Evolutionary conservation across 2,329 filamentous ascomycete species (phyloP).

Genomic region (Madurella fahalii): DNA sequence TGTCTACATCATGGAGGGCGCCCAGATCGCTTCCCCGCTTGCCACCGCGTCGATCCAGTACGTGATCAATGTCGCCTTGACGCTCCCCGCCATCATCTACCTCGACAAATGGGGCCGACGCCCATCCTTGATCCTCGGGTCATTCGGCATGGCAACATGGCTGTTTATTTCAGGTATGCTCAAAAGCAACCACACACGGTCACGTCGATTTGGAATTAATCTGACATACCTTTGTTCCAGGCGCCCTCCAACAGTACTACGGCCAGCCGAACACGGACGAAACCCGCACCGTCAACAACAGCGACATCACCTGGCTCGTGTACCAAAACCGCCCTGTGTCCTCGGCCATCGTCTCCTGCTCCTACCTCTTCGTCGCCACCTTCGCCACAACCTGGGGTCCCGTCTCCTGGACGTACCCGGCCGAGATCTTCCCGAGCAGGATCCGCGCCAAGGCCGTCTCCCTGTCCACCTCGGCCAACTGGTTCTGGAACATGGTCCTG

Average conservation of each 20-base stretch:
- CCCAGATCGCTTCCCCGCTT: slow-evolving; percentile 52
- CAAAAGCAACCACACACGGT: not conserved
- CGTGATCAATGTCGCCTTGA: slow-evolving; percentile 59
- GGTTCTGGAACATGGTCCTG: slow-evolving; percentile 50
- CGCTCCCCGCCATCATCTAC: slow-evolving; percentile 56
- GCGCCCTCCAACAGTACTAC: slow-evolving; percentile 56
- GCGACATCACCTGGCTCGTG: slow-evolving; percentile 56
- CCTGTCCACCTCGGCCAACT: slow-evolving; percentile 38
- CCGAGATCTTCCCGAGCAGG: slow-evolving; percentile 43
- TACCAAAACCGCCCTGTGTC: slow-evolving; percentile 49
- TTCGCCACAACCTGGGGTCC: slow-evolving; percentile 57
- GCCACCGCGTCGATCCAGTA: slow-evolving; percentile 61
- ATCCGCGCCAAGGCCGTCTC: slow-evolving; percentile 44
- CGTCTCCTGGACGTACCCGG: slow-evolving; percentile 46
- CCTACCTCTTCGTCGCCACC: slow-evolving; percentile 68
- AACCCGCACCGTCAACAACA: slow-evolving; percentile 37
- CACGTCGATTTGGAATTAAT: not conserved
- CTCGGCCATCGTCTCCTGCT: slow-evolving; percentile 63
- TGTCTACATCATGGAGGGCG: slow-evolving; percentile 57
- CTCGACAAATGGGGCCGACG: slow-evolving; percentile 58
- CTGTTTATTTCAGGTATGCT: slow-evolving; percentile 55
- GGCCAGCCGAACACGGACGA: slow-evolving; percentile 46
- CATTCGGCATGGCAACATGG: slow-evolving; percentile 56
- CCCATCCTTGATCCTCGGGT: slow-evolving; percentile 50
- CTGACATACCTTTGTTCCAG: slow-evolving; percentile 19